Evolutionary conservation across 2,329 filamentous ascomycete genomes (phyloP), one percentile per base, ranked within the genome.

Genomic region (Xylaria sp.): DNA sequence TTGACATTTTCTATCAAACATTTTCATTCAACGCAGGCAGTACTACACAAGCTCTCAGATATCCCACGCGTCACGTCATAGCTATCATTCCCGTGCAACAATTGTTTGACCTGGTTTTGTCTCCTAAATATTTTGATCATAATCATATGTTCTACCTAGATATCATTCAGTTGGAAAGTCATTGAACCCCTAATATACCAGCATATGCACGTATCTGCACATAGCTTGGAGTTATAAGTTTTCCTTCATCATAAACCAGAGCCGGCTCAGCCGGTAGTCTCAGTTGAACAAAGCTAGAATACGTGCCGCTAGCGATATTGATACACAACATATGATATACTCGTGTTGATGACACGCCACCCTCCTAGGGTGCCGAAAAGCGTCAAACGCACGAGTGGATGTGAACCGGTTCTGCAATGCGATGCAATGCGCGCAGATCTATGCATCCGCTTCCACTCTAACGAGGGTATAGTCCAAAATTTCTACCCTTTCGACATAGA

Each of bases 401-500:
- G 20, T 33, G 33, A 33, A 36, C 10, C 26, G 23, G 6, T 42
- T 46, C 53, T 63, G 59, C 58, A 66, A 66, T 54, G 36, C 44
- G 38, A 64, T 59, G 46, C 59, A 36, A 62, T 57, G 46, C 59
- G 62, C 31, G 48, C n/a, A 15, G 36, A 63, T 58, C 17, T 26
- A 38, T 53, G 51, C 54, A 36, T 58, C 36, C 44, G 46, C 20
- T 38, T 69, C 63, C 49, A 54, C 44, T 46, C 53, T 9, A 44
- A 9, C 53, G 48, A 62, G 60, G 56, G 42, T 63, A 65, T 65
- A 68, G 28, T 36, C 59, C 54, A 51, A 63, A 63, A 38, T 9
- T 3, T 38, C n/a, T 36, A 13, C 23, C 51, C 33, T 9, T 33
- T 33, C 33, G 33, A 33, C 33, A 10, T 33, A 33, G 38, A 10